Evolutionary conservation across 2,329 filamentous ascomycete genomes (phyloP), one percentile per base, ranked within the genome.

Genomic region (Cadophora sp.): DNA sequence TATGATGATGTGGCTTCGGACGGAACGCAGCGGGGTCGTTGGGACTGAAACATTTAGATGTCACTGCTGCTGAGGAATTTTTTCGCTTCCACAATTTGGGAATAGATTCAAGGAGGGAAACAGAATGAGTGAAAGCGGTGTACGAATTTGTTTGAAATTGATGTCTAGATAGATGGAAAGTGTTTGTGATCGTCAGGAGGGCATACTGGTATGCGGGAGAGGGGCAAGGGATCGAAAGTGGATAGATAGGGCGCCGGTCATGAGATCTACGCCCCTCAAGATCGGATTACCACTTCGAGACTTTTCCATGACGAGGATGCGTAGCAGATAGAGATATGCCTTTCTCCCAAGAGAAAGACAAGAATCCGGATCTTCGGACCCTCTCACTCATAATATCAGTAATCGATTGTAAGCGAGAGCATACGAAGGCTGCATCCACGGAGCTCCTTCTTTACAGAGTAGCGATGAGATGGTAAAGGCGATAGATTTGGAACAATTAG

Each of bases 1-100:
- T 58, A 22, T 48, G 43, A 48, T 14, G 43, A 1, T 48, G 31
- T 58, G 55, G 31, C 31, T 56, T 56, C n/a, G 53, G 29, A 56
- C 8, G 53, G 40, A 16, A 34, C 11, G 46, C n/a, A 5, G 50
- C 12, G 50, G 31, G n/a, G n/a, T n/a, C n/a, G n/a, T n/a, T n/a
- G n/a, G n/a, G n/a, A 11, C n/a, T 58, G 29, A 58, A 58, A 58
- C 31, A 58, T 58, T 58, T 58, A 3, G 29, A 37, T 58, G 55
- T 58, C 29, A 58, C 31, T 58, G 53, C 19, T 56, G 53, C 27
- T 22, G 53, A 37, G 29, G 14, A 19, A n/a, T n/a, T n/a, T n/a
- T n/a, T n/a, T 55, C 31, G 51, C 26, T 8, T 55, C 8, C 5
- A 31, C 26, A n/a, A n/a, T 6, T 11, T 8, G 48, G 48, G 50